Conservation (phyloP, 1,284 basidiomycete genomes). For the Irpex lacteus region DNA sequence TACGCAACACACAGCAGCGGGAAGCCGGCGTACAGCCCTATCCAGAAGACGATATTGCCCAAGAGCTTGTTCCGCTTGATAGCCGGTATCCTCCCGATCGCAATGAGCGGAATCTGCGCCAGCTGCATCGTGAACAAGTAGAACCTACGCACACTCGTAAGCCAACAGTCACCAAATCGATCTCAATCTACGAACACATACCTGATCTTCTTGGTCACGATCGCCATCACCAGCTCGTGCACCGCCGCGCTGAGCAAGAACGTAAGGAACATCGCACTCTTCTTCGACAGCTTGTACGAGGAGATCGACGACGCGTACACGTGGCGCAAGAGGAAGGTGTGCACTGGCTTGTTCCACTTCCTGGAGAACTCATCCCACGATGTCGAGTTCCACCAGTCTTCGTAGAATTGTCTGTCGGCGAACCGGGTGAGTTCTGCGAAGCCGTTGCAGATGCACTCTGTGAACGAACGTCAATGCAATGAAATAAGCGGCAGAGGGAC, state of each 20-base stretch:
- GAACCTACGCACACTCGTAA: slow-evolving; percentile 43
- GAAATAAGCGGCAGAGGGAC: background rate
- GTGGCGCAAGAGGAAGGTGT: slow-evolving; percentile 91
- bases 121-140: slow-evolving; percentile 76
- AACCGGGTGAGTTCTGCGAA: slow-evolving; percentile 94
- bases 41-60: slow-evolving; percentile 89
- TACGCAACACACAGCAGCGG: slow-evolving; percentile 90
- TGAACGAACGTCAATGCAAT: slow-evolving; percentile 2
- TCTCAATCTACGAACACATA: slow-evolving; percentile 30
- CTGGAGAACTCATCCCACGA: slow-evolving; percentile 96
- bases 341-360: slow-evolving; percentile 94
- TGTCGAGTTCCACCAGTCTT: slow-evolving; percentile 86
- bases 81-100: slow-evolving; percentile 71
- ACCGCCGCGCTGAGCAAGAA: slow-evolving; percentile 87
- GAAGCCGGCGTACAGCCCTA: slow-evolving; percentile 88
- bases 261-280: slow-evolving; percentile 85
- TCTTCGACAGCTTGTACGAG: slow-evolving; percentile 72
- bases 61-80: slow-evolving; percentile 80
- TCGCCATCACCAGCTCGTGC: slow-evolving; percentile 96
- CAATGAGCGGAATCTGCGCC: slow-evolving; percentile 90
- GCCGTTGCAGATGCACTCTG: slow-evolving; percentile 93
- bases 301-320: slow-evolving; percentile 90
- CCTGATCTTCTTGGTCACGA: slow-evolving; percentile 90
- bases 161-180: background rate
- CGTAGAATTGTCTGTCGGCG: slow-evolving; percentile 8